A percentile compares a stretch with the other conserved stretches of the same genome.
Conservation (phyloP, 2,329 filamentous ascomycete species). For the Biscogniauxia marginata region DNA sequence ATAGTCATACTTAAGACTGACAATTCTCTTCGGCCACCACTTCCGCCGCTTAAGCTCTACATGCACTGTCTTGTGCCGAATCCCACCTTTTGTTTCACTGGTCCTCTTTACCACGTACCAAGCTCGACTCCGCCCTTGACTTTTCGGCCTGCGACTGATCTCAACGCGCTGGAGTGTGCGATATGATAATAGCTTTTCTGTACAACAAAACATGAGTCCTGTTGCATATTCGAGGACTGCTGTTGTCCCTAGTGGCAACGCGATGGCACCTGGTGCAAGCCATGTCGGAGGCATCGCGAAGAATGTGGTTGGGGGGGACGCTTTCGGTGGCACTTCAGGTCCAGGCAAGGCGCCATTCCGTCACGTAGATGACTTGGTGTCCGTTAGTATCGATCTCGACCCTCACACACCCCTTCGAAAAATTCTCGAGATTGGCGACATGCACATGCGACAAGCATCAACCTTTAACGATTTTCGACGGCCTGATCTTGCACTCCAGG, state of each 20-base stretch:
- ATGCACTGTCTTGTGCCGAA: not conserved
- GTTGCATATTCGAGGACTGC: conserved; percentile 20
- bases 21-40: conserved; percentile 2
- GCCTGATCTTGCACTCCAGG: conserved; percentile 74
- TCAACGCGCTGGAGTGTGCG: not conserved
- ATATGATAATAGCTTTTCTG: conserved; percentile 8
- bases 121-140: not conserved
- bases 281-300: conserved; percentile 5
- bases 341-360: conserved; percentile 40
- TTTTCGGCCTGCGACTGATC: not conserved
- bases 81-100: not conserved
- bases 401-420: conserved; percentile 50
- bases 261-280: conserved; percentile 18
- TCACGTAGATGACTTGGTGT: conserved; percentile 54
- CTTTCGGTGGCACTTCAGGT: conserved; percentile 12
- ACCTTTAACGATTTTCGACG: conserved; percentile 61
- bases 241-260: conserved; percentile 5
- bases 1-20: conserved; percentile 25
- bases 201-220: conserved; percentile 25
- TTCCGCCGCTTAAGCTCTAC: not conserved
- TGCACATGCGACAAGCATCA: conserved; percentile 58
- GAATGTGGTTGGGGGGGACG: conserved; percentile 1
- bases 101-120: not conserved
- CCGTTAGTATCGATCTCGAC: conserved; percentile 46
- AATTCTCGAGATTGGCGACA: conserved; percentile 53